Evolutionary conservation across 352 stramenopile genomes (phyloP).

Genomic region (Plasmopara viticola): DNA sequence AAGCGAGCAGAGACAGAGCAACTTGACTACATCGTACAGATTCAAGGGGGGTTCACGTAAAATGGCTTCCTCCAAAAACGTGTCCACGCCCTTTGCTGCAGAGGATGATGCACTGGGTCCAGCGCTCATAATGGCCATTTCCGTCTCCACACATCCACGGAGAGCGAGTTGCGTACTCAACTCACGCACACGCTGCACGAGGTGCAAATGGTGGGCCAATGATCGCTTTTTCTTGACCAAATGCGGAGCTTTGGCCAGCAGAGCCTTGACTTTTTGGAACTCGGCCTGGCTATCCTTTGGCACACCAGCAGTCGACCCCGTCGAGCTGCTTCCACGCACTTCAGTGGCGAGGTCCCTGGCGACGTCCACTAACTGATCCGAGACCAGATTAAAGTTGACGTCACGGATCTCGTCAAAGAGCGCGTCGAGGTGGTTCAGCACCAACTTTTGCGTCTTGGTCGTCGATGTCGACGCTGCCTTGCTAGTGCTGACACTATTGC

Average conservation of each 20-base stretch:
- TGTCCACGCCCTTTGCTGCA: conserved; percentile 51
- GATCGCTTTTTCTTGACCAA: conserved; percentile 70
- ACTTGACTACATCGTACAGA: conserved; percentile 65
- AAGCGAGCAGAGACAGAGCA: conserved; percentile 72
- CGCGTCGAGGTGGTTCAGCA: conserved; percentile 66
- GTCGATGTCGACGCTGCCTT: conserved; percentile 5
- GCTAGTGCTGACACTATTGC: conserved; percentile 6
- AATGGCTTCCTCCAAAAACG: conserved; percentile 63
- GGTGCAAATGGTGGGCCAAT: conserved; percentile 55
- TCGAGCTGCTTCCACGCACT: conserved; percentile 25
- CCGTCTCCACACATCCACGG: conserved; percentile 62
- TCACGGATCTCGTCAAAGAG: conserved; percentile 69
- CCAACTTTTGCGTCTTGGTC: conserved; percentile 35
- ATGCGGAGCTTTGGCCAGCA: conserved; percentile 60
- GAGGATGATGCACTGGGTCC: conserved; percentile 34
- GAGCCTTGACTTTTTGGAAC: conserved; percentile 39
- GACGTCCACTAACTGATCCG: conserved; percentile 39
- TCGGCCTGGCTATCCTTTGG: conserved; percentile 21
- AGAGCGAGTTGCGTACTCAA: conserved; percentile 52
- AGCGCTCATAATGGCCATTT: conserved; percentile 75
- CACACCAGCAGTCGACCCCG: conserved; percentile 7
- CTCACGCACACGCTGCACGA: conserved; percentile 56
- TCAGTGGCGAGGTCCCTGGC: conserved; percentile 46
- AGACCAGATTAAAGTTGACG: conserved; percentile 73
- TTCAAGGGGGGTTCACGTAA: conserved; percentile 61